Base-by-base conservation (phyloP, 345 rosid species). In the Erysimum cheiranthoides region DNA sequence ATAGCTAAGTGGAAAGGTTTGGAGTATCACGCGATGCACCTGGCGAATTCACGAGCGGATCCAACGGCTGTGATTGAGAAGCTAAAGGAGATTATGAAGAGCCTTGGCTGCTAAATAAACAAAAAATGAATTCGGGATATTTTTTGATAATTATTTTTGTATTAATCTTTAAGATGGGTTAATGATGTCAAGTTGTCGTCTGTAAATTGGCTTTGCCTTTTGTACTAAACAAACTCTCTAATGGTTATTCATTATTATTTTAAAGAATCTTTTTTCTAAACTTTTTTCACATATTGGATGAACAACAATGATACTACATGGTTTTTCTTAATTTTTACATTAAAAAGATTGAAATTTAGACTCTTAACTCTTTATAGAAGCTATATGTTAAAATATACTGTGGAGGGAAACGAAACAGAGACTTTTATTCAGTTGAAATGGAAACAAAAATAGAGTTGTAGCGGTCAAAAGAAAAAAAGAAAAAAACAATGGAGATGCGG, bases 1-100 rank as follows among this genome's bases (percentile, higher is more conserved):
- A 92, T 95, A 76, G 88, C 97, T 9, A 83, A 71, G 71, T 92
- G 99, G 99, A 95, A 90, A 86, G 99, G 99, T 17, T 83, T 95
- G 81, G 91, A 89, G 51, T 95, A 89, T 77, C 97, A 88, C 34
- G 90, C 91, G 46, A 89, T 95, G 62, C 67, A 92, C 75, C 93
- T 92, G 27, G 68, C 62, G 3, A 93, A 86, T 51, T 86, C 94
- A 6, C 74, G 85, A 52, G 97, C 91, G 4, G 34, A 64, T 30
- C 90, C 98, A 2, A 51, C 66, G 25, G 83, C 66, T 38, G 98
- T 95, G 16, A 75, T 87, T 10, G 75, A 80, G 64, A 78, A 68
- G 79, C 84, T 95, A 18, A 75, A 79, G 47, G 78, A 68, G 54
- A 90, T 86, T 78, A 63, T 88, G 81, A 82, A 27, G 46, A 84